Percentiles rank a stretch among this genome's conserved stretches.
These are phyloP conservation scores for Rhizoclosmatium globosum DNA, from an alignment of 192 early-diverging fungal species.

Conservation along the genomic window DNA sequence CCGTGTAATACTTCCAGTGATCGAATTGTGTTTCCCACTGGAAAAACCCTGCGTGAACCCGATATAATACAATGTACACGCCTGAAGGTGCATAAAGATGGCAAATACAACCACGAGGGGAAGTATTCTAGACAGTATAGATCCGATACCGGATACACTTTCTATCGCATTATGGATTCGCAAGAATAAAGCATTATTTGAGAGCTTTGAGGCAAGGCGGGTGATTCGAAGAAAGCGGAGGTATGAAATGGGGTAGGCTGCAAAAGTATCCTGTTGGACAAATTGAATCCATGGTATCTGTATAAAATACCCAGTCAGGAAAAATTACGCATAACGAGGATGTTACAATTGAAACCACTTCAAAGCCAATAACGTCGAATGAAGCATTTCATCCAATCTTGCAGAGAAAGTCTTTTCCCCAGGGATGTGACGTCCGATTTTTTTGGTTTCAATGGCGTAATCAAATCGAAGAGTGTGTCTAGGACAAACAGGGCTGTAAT, in stretches of 20 bases:
- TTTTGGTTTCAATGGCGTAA: constrained; percentile 5
- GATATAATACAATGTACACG: constrained; percentile 17
- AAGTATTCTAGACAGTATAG: constrained; percentile 9
- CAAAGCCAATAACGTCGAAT: background rate
- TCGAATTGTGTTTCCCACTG: constrained; percentile 12
- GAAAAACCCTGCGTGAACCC: background rate
- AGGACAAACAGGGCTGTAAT: background rate
- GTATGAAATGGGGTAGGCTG: background rate
- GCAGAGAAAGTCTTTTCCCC: background rate
- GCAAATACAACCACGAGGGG: background rate
- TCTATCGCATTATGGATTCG: background rate
- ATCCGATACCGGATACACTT: background rate
- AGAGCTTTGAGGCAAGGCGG: background rate
- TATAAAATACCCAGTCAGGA: background rate
- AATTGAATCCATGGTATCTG: constrained; percentile 23
- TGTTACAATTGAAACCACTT: background rate
- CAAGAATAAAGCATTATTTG: background rate
- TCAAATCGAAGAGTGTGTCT: background rate
- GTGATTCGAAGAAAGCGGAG: background rate
- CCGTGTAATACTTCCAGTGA: constrained; percentile 12
- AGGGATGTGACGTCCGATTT: background rate
- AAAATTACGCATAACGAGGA: background rate
- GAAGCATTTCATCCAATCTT: background rate
- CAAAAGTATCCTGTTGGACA: background rate
- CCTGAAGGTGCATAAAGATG: constrained; percentile 20